A percentile compares a stretch with the other conserved stretches of the same genome.
Evolutionary conservation across 2,329 filamentous ascomycete species (phyloP).

Genomic region (Podosphaera xanthii): DNA sequence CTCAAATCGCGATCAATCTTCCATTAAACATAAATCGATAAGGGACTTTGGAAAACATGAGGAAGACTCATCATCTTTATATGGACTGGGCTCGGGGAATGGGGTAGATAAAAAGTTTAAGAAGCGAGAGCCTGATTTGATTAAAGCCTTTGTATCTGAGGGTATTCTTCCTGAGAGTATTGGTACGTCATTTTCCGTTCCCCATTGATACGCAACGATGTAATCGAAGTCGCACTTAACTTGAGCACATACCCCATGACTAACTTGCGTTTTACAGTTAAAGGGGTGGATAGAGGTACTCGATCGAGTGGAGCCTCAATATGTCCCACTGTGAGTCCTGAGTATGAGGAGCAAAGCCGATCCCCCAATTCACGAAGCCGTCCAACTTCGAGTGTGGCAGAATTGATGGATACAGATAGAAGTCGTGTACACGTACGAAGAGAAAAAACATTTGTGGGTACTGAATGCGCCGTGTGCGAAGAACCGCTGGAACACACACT

Average conservation of each 20-base stretch:
- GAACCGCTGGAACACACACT: constrained; percentile 91
- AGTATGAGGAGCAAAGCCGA: constrained; percentile 6
- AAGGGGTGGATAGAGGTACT: constrained; percentile 2
- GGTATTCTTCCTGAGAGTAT: constrained; percentile 8
- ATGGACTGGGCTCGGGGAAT: constrained; percentile 15
- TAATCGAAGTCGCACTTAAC: constrained; percentile 4
- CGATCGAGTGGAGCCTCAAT: constrained; percentile 1
- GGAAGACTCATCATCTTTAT: constrained; percentile 12
- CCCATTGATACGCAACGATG: constrained; percentile 13
- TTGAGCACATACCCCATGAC: constrained; percentile 4
- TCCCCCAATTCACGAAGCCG: constrained; percentile 10
- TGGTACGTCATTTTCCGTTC: constrained; percentile 12
- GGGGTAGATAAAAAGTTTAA: constrained; percentile 12
- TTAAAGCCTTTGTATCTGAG: constrained; percentile 5
- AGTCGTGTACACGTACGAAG: constrained; percentile 56
- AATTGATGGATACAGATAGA: constrained; percentile 52
- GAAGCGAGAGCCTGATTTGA: constrained; percentile 12
- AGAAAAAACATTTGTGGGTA: constrained; percentile 87
- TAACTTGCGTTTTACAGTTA: not conserved
- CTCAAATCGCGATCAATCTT: constrained; percentile 3
- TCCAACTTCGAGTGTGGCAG: constrained; percentile 26
- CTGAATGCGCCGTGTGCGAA: constrained; percentile 87
- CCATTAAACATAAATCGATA: not conserved
- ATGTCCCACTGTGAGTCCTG: constrained; percentile 2
- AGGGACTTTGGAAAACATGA: constrained; percentile 5